phyloP scores from a whole-genome alignment of 805 yeast species.

The Suhomyces sp. region DNA sequence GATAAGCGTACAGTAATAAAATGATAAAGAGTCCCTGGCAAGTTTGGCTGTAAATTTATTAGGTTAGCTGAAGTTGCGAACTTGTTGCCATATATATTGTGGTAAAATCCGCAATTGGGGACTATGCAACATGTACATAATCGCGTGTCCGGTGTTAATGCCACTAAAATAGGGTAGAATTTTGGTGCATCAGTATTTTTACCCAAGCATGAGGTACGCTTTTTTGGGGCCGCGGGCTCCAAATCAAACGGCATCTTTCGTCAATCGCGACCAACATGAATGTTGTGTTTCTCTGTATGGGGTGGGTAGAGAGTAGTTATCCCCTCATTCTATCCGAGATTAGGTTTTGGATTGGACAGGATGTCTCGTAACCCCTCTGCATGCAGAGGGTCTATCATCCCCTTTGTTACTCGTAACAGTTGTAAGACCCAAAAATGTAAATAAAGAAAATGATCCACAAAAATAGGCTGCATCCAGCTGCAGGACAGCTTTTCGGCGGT shows the following conservation, averaged over 20 bases:
- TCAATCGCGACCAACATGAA: neutral
- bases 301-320: neutral
- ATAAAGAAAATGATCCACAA: neutral
- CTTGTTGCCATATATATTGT: neutral
- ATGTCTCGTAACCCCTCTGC: neutral
- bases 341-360: neutral
- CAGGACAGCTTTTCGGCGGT: neutral
- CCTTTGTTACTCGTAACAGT: constrained; percentile 3
- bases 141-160: neutral
- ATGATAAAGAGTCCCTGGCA: neutral
- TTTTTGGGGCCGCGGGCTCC: neutral
- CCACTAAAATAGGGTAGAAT: neutral
- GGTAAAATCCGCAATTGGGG: neutral
- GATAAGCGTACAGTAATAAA: constrained; percentile 2
- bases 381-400: neutral
- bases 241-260: neutral
- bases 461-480: neutral
- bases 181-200: neutral
- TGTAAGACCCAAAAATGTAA: constrained; percentile 6
- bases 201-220: neutral
- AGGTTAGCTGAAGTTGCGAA: neutral
- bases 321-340: neutral
- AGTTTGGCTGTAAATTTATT: neutral
- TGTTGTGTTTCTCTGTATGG: neutral
- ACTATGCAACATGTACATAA: neutral